Percentiles rank a stretch among this genome's conserved stretches.
Evolutionary conservation across 768 basidiomycete species (phyloP).

Genomic region (Pleurotus pulmonarius): DNA sequence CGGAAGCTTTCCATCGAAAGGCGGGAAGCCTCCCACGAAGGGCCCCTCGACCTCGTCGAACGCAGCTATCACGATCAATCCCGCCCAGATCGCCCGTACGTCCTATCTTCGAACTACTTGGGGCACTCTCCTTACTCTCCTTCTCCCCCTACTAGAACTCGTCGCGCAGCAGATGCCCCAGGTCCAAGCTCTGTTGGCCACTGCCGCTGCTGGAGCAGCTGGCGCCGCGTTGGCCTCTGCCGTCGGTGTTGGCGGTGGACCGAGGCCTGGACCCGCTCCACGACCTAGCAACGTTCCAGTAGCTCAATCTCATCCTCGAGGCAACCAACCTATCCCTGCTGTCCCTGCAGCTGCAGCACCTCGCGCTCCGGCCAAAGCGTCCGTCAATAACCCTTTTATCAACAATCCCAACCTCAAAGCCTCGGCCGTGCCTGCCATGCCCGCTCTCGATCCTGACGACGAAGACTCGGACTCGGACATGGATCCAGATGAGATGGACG

Average conservation of each 20-base stretch:
- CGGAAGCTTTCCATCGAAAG: slow-evolving; percentile 1
- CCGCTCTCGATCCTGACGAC: slow-evolving; percentile 3
- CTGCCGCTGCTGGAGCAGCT: background rate
- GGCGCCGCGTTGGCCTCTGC: slow-evolving; percentile 9
- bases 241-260: background rate
- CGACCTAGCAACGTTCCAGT: background rate
- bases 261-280: background rate
- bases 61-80: background rate
- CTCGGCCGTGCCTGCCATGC: background rate
- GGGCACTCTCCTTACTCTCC: background rate
- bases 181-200: slow-evolving; percentile 34
- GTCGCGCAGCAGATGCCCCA: slow-evolving; percentile 46
- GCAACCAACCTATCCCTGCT: slow-evolving; percentile 9
- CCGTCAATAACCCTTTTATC: slow-evolving; percentile 29
- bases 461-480: background rate
- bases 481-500: slow-evolving; percentile 17
- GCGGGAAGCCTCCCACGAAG: slow-evolving; percentile 3
- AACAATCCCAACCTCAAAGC: slow-evolving; percentile 1
- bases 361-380: slow-evolving; percentile 12
- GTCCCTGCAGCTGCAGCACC: slow-evolving; percentile 16
- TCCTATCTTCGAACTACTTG: background rate
- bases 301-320: background rate
- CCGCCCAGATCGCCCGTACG: background rate
- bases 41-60: background rate
- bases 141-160: slow-evolving; percentile 26